phyloP scores from a whole-genome alignment of 2,329 filamentous ascomycete species.

The Corynespora cassiicola region DNA sequence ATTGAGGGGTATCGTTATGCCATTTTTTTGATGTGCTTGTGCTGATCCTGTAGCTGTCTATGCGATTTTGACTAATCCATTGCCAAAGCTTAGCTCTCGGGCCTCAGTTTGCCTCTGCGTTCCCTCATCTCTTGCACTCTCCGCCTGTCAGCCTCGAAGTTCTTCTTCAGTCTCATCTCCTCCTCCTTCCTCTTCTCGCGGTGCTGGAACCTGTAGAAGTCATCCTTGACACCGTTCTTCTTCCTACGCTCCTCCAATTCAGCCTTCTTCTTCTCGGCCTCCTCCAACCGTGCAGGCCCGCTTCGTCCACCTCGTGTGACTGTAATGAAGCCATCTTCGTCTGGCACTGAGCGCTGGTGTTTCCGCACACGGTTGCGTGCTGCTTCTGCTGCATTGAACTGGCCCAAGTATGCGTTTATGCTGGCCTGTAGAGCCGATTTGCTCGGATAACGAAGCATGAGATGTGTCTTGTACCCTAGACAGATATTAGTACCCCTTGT shows the following conservation, averaged over 20 bases:
- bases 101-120: conserved; percentile 55
- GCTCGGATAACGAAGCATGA: conserved; percentile 74
- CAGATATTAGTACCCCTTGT: conserved; percentile 32
- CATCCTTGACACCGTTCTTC: conserved; percentile 62
- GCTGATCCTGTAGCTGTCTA: no score
- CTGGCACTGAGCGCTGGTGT: conserved; percentile 76
- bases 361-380: conserved; percentile 67
- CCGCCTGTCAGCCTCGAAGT: conserved; percentile 78
- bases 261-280: conserved; percentile 64
- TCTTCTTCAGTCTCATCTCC: conserved; percentile 71
- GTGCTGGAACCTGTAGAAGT: conserved; percentile 86
- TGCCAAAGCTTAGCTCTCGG: conserved; percentile 34
- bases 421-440: conserved; percentile 70
- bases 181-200: conserved; percentile 79
- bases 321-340: conserved; percentile 95
- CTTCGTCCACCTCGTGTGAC: conserved; percentile 74
- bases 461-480: conserved; percentile 67
- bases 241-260: conserved; percentile 62
- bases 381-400: conserved; percentile 74
- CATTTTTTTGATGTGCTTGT: no score
- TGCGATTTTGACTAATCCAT: no score
- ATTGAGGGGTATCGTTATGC: no score
- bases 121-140: conserved; percentile 75
- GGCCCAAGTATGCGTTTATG: conserved; percentile 84
- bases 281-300: conserved; percentile 76